A percentile compares a stretch with the other conserved stretches of the same genome.
These are phyloP conservation scores for Lolium rigidum DNA, from an alignment of 176 grass and related monocot genomes.

Conservation along the genomic window DNA sequence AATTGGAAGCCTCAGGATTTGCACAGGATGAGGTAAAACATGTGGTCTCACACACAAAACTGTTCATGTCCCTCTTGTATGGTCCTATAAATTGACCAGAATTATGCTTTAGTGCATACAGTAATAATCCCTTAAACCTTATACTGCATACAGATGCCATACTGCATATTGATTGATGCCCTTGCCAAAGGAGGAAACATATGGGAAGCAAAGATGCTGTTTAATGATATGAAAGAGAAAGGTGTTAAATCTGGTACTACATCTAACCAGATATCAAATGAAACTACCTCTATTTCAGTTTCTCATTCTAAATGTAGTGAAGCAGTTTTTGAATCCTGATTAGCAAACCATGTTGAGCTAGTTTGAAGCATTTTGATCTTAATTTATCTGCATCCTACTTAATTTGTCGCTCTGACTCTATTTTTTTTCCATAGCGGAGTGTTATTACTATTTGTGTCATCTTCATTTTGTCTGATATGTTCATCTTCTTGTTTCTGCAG, in stretches of 20 bases:
- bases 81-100: slow-evolving; percentile 7
- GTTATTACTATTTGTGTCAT: slow-evolving; percentile 25
- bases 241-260: slow-evolving; percentile 74
- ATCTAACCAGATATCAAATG: slow-evolving; percentile 6
- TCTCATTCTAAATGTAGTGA: slow-evolving; percentile 16
- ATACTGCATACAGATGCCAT: slow-evolving; percentile 71
- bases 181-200: slow-evolving; percentile 87
- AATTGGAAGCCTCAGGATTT: slow-evolving; percentile 82
- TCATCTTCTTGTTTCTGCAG: slow-evolving; percentile 65
- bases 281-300: slow-evolving; percentile 18
- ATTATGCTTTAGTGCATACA: slow-evolving; percentile 33
- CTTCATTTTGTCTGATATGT: slow-evolving; percentile 14
- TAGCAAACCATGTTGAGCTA: neutral
- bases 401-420: neutral
- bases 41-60: slow-evolving; percentile 5
- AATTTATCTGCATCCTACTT: slow-evolving; percentile 16
- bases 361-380: slow-evolving; percentile 14
- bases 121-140: slow-evolving; percentile 22
- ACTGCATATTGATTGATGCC: slow-evolving; percentile 90
- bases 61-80: slow-evolving; percentile 24
- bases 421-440: neutral
- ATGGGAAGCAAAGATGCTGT: slow-evolving; percentile 63
- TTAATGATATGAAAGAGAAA: slow-evolving; percentile 83
- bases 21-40: slow-evolving; percentile 87
- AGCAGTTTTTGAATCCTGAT: neutral